Base-by-base conservation (phyloP, 2,329 filamentous ascomycete genomes). In the Bimuria novae-zelandiae region DNA sequence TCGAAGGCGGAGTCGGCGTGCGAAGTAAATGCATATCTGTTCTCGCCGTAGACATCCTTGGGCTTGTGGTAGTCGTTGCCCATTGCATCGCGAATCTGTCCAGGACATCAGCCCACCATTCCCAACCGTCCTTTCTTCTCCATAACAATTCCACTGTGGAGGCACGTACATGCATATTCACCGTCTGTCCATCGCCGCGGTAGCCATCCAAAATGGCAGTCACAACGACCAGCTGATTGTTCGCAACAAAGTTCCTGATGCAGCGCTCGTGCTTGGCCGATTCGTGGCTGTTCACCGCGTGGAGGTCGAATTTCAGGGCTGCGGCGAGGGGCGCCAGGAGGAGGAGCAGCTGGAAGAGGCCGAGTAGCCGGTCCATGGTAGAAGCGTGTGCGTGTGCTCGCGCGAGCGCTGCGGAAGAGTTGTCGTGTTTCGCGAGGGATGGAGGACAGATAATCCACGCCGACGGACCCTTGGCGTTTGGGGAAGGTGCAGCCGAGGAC, bases 31-130 rank as follows among this genome's bases (percentile, higher is more conserved):
- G 93, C 90, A 74, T 92, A 92, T 72, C 93, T 86, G 75, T 90
- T 89, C 79, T 97, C 92, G 75, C 94, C 94, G 14, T 87, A 89
- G 55, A 97, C 86, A 70, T 99, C 92, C 77, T 89, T 93, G 48
- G 94, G 91, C 56, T 86, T 85, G 71, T 90, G 92, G 77, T 97
- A 97, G 76, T 97, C 92, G 78, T 99, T 99, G 71, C 92, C 93
- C 65, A 96, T 85, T 14, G 92, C 88, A 78, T 99, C 94, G 76
- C 89, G 89, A 77, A 99, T 96, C 93, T 97, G 73, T 45, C 37
- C 5, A 19, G 7, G 40, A 5, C 23, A 36, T 45, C 27, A 39
- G 36, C 33, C 39, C 23, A 33, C 21, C 22, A 37, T 30, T 33
- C n/a, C 22, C 16, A 16, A 11, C 29, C 17, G 3, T 8, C 27